Conservation (phyloP, 805 yeast genomes). For the Lachancea quebecensis region DNA sequence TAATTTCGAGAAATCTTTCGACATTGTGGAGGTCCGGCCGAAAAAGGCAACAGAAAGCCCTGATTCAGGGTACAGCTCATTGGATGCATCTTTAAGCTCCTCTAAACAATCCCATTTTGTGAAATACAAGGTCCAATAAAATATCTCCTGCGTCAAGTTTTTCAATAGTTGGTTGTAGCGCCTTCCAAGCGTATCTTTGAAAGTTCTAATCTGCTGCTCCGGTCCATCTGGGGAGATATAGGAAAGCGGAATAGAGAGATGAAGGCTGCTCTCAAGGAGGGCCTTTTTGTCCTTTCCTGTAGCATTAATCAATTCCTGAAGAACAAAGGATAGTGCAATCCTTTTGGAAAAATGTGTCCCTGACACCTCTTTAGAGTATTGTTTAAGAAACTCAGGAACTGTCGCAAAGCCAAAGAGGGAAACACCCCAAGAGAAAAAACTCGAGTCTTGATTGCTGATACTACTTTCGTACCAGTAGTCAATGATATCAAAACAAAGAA, state of each 20-base stretch:
- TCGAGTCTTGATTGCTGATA: neutral
- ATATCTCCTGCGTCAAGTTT: slow-evolving; percentile 1
- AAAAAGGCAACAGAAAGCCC: neutral
- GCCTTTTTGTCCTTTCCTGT: slow-evolving; percentile 8
- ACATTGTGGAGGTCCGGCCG: neutral
- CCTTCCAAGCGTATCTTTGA: slow-evolving; percentile 10
- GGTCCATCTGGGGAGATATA: slow-evolving; percentile 11
- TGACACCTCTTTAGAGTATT: slow-evolving; percentile 15
- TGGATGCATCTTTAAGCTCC: neutral
- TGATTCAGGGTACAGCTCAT: neutral
- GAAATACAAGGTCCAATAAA: slow-evolving; percentile 8
- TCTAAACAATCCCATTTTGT: slow-evolving; percentile 2
- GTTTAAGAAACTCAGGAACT: slow-evolving; percentile 10
- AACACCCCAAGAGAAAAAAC: slow-evolving; percentile 14
- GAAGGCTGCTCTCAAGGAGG: slow-evolving; percentile 12
- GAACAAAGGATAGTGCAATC: slow-evolving; percentile 5
- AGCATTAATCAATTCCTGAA: slow-evolving; percentile 7
- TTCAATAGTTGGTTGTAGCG: neutral
- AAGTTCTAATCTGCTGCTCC: slow-evolving; percentile 9
- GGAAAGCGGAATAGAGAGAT: slow-evolving; percentile 17
- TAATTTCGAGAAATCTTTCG: slow-evolving; percentile 6
- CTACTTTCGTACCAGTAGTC: slow-evolving; percentile 13
- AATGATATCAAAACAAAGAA: slow-evolving; percentile 20
- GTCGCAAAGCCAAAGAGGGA: slow-evolving; percentile 17
- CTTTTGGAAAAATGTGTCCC: slow-evolving; percentile 18